Percentiles rank a stretch among this genome's conserved stretches.
These are phyloP conservation scores for Aspergillus pseudoviridinutans DNA, from an alignment of 2,329 filamentous ascomycete genomes.

Conservation along the genomic window DNA sequence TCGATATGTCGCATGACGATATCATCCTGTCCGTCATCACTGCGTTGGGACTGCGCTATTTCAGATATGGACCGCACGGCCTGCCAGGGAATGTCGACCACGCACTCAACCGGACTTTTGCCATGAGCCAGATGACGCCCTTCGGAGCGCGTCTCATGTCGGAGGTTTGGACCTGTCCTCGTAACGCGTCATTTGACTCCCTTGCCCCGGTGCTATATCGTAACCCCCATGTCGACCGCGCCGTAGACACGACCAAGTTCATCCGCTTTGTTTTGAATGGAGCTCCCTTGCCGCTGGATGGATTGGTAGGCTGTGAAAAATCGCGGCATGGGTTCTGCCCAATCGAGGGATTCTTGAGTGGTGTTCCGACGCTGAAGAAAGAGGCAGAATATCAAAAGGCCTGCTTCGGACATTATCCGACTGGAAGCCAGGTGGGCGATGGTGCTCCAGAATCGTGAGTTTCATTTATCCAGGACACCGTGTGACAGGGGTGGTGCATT, in stretches of 20 bases:
- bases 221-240: conserved; percentile 21
- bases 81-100: conserved; percentile 25
- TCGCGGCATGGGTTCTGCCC: not conserved
- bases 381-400: conserved; percentile 1
- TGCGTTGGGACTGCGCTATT: conserved; percentile 65
- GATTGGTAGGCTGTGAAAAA: conserved; percentile 13
- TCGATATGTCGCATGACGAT: conserved; percentile 76
- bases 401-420: conserved; percentile 3
- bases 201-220: conserved; percentile 37
- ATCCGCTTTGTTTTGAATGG: conserved; percentile 31
- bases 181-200: conserved; percentile 20
- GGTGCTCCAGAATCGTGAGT: not conserved
- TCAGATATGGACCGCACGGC: conserved; percentile 32
- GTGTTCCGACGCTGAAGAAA: conserved; percentile 1
- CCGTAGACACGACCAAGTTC: conserved; percentile 16
- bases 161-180: conserved; percentile 52
- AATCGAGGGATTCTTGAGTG: not conserved
- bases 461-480: not conserved
- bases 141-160: conserved; percentile 54
- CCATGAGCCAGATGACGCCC: conserved; percentile 36
- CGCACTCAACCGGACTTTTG: conserved; percentile 43
- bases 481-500: not conserved
- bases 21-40: conserved; percentile 68
- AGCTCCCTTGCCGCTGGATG: conserved; percentile 25
- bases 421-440: not conserved